Conservation (phyloP, 129 eudicot species). For the Pulicaria dysenterica region DNA sequence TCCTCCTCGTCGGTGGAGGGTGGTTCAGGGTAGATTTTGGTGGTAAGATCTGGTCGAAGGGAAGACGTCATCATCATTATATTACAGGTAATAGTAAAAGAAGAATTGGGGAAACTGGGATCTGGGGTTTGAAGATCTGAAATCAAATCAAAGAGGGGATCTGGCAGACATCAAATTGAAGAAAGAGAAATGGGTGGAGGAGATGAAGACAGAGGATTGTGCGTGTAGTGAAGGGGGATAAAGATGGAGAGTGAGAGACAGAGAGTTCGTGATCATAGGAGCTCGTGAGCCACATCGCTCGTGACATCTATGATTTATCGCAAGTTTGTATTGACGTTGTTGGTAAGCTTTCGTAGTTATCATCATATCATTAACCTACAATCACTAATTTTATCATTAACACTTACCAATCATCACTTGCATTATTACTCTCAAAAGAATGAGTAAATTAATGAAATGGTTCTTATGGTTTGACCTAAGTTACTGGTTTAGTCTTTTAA, state of each 20-base stretch:
- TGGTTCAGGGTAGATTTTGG: conserved; percentile 57
- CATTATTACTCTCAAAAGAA: too few relatives aligned
- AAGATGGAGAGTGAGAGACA: not conserved
- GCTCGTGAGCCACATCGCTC: too few relatives aligned
- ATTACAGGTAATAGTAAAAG: not conserved
- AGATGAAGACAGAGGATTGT: conserved; percentile 3
- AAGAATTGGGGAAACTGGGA: conserved; percentile 6
- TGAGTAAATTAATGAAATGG: too few relatives aligned
- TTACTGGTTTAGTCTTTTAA: too few relatives aligned
- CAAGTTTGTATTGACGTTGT: too few relatives aligned
- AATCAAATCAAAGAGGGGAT: not conserved
- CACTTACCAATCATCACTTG: too few relatives aligned
- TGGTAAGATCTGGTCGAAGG: conserved; percentile 48
- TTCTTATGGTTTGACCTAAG: too few relatives aligned
- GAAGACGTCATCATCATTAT: conserved; percentile 30
- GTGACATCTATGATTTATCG: too few relatives aligned
- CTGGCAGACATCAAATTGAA: not conserved
- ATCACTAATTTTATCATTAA: too few relatives aligned
- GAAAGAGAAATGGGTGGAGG: conserved; percentile 28
- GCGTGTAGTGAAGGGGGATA: not conserved
- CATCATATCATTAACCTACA: too few relatives aligned
- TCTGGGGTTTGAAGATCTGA: conserved; percentile 11
- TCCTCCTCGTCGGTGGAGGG: not conserved
- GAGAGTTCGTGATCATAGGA: too few relatives aligned
- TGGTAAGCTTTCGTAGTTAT: too few relatives aligned